Base-by-base conservation (phyloP, 192 early-diverging fungal species). In the Coemansia sp. region DNA sequence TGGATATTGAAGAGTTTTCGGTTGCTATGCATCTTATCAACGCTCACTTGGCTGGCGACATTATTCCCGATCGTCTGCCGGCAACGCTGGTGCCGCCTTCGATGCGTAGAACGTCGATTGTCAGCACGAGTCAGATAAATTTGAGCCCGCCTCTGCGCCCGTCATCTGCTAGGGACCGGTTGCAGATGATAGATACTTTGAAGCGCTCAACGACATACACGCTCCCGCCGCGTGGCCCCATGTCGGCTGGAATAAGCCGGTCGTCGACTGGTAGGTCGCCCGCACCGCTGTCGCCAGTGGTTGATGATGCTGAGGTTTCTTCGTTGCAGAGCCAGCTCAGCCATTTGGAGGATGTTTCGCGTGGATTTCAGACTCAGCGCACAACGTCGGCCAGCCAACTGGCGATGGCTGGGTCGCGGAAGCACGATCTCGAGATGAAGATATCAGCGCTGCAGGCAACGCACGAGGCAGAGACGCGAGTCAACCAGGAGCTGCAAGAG, bases 21-120 rank as follows among this genome's bases (percentile, higher is more conserved):
- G 90, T 95, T 12, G 91, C 93, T 4, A 92, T 95, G 92, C 84
- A 92, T 62, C 75, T 95, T 20, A 94, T 93, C 63, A 87, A 88
- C 70, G 87, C 86, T 43, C 86, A 80, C 54, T 71, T 90, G 15
- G 71, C 78, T 18, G 89, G 90, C 11, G 78, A 73, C 1, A 65
- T 73, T 1, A 74, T 92, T 27, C 91, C 91, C 5, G 76, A 77
- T 36, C 72, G 42, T 36, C 78, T 86, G 63, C 85, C 85, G 1
- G 42, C 75, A 2, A 76, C 82, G 13, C 71, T 86, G 54, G 76
- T 84, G 12, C 85, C 85, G 11, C 85, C 82, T 41, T 80, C 77
- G 9, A 75, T 78, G 83, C 77, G 83, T 62, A 72, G 62, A 46
- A 61, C 77, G 20, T 38, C 70, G 16, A 75, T 76, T 12, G 36